phyloP scores from a whole-genome alignment of 148 eudicot genomes.

The Beta vulgaris region DNA sequence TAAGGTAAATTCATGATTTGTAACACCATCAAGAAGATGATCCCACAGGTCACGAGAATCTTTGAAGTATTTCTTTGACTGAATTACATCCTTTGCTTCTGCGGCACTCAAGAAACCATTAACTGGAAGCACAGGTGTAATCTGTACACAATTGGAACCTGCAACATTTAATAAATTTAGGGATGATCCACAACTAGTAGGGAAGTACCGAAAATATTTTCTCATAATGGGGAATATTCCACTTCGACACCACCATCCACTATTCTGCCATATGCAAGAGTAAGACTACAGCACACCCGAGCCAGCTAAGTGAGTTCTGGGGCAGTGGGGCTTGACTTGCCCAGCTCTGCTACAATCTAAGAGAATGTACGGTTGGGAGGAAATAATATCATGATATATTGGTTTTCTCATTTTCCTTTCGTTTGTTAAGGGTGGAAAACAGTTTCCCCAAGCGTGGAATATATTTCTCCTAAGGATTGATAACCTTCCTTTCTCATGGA shows the following conservation, averaged over 20 bases:
- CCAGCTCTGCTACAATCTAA: background rate
- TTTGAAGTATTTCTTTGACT: slow-evolving; percentile 70
- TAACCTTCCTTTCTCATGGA: too few relatives aligned
- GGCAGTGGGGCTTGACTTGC: background rate
- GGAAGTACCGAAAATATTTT: background rate
- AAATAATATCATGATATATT: too few relatives aligned
- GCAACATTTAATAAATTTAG: slow-evolving; percentile 19
- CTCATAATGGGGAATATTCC: background rate
- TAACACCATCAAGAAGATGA: slow-evolving; percentile 51
- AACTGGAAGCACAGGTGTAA: slow-evolving; percentile 52
- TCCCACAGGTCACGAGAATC: slow-evolving; percentile 51
- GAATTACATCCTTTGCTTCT: slow-evolving; percentile 60
- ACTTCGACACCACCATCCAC: background rate
- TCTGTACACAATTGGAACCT: slow-evolving; percentile 55
- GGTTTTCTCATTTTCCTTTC: too few relatives aligned
- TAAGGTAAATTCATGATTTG: slow-evolving; percentile 55
- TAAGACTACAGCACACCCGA: background rate
- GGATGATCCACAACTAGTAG: background rate
- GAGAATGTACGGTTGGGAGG: too few relatives aligned
- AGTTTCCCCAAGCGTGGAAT: too few relatives aligned
- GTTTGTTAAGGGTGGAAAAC: too few relatives aligned
- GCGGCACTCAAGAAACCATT: slow-evolving; percentile 49
- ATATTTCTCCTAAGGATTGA: too few relatives aligned
- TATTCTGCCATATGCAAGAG: background rate
- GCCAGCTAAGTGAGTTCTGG: background rate